Evolutionary conservation across 306 rosid genomes (phyloP), one percentile per base, ranked within the genome.

Genomic region (Delonix regia): DNA sequence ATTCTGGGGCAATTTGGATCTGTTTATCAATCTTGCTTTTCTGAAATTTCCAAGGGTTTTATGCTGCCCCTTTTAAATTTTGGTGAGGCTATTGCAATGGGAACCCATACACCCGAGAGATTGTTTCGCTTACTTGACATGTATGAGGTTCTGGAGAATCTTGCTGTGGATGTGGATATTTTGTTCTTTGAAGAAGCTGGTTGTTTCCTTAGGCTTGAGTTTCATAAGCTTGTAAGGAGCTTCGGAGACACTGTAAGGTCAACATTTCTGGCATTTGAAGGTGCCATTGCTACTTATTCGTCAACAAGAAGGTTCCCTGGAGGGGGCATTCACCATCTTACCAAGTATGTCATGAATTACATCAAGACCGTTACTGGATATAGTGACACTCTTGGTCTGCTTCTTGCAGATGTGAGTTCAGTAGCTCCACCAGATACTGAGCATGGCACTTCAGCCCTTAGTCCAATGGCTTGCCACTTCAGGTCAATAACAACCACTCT

Each of bases 341-440:
- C 89, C 24, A 84, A 19, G 65, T 90, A 92, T 83, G 97, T 90
- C 60, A 88, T 92, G 93, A 92, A 90, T 72, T 86, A 83, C 84
- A 81, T 84, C 42, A 79, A 16, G 53, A 24, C 86, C 49, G 81
- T 92, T 11, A 72, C 76, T 12, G 86, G 66, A 28, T 90, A 87
- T 49, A 38, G 51, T 9, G 87, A 79, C 7, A 59, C 84, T 25
- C 86, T 92, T 14, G 71, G 80, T 24, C 73, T 68, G 60, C 89
- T 91, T 69, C 78, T 87, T 61, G 71, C 65, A 64, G 87, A 87
- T 30, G 75, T 79, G 24, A 33, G 8, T 71, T 59, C 80, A 48
- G 60, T 8, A 47, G 25, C 44, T 52, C 69, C 44, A 22, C n/a
- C 38, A 2, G 82, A 61, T 21, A 38, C 63, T 22, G 39, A 27